Conservation (phyloP, 331 rosid species). For the Stylosanthes scabra region DNA sequence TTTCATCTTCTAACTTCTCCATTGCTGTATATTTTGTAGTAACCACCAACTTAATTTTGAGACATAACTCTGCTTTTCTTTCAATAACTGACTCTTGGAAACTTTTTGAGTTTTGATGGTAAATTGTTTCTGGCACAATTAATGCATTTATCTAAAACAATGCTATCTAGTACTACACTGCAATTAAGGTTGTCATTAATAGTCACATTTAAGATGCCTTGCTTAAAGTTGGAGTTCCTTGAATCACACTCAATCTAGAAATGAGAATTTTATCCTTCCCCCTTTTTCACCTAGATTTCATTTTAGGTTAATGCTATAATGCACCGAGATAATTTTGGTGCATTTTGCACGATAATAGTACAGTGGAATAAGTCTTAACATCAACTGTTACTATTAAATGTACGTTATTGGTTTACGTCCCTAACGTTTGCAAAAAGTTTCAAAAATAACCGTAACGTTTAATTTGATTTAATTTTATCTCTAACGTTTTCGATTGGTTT, state of each 20-base stretch:
- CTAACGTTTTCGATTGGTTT: no score
- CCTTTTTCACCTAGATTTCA: conserved; percentile 19
- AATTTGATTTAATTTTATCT: no score
- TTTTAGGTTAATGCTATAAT: no score
- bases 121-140: neutral
- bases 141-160: neutral
- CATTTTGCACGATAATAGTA: no score
- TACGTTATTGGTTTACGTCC: no score
- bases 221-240: conserved; percentile 60
- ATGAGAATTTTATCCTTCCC: conserved; percentile 59
- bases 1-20: conserved; percentile 21
- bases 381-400: no score
- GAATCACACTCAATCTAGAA: conserved; percentile 75
- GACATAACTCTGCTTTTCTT: neutral
- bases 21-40: neutral
- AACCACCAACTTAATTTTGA: neutral
- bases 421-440: no score
- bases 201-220: conserved; percentile 37
- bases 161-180: conserved; percentile 36
- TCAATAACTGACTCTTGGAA: neutral
- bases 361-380: no score
- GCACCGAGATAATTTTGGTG: no score
- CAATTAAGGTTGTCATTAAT: conserved; percentile 56
- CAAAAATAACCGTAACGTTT: no score
- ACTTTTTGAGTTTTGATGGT: no score